Conservation (phyloP, 495 filamentous ascomycete genomes). For the Cercophora samala region DNA sequence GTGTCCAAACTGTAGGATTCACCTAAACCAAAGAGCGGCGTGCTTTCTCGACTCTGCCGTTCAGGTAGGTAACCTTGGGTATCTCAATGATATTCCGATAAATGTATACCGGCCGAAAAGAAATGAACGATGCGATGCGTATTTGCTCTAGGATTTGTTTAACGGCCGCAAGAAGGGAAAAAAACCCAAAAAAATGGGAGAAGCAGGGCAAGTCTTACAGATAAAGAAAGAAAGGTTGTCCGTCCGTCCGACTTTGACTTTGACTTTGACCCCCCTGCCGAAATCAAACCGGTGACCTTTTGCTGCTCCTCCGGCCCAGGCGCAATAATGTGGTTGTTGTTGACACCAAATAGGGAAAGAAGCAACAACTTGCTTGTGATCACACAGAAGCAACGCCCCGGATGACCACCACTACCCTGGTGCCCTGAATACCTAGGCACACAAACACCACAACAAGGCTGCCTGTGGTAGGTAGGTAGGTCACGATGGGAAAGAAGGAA, state of each 20-base stretch:
- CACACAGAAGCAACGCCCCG: not conserved
- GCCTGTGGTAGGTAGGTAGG: not conserved
- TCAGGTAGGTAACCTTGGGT: too few species aligned
- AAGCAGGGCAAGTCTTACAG: too few species aligned
- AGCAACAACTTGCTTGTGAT: not conserved
- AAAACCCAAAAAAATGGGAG: too few species aligned
- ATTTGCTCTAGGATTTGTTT: not conserved
- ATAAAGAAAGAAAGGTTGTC: not conserved
- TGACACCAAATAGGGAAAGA: not conserved
- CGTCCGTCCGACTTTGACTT: too few species aligned
- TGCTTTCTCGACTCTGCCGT: too few species aligned
- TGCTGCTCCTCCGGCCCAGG: too few species aligned
- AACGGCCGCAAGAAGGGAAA: not conserved
- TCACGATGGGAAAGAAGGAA: not conserved
- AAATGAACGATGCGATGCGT: not conserved
- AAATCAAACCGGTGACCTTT: not conserved
- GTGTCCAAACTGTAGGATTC: too few species aligned
- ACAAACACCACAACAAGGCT: not conserved
- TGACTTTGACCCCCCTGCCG: too few species aligned
- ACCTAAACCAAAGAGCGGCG: too few species aligned
- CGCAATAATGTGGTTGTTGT: not conserved
- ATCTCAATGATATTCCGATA: too few species aligned
- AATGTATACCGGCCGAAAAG: not conserved
- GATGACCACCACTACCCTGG: too few species aligned
- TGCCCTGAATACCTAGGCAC: too few species aligned